Evolutionary conservation across 352 stramenopile genomes (phyloP).

Genomic region (Phytophthora aleatoria): DNA sequence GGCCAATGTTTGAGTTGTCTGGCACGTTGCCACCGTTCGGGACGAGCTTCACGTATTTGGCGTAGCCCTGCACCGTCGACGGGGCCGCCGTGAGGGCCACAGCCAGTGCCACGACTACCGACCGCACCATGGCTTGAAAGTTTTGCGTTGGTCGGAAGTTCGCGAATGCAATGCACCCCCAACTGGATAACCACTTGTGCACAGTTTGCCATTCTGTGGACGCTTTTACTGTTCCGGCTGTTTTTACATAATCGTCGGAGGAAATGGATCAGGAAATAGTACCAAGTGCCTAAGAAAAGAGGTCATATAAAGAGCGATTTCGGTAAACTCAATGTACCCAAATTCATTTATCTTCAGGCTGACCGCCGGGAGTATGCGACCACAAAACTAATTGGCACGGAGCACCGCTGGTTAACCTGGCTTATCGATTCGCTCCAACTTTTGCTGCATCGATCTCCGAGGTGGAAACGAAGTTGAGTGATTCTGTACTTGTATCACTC

Average conservation of each 20-base stretch:
- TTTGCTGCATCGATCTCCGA: no score
- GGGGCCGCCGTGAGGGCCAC: constrained; percentile 12
- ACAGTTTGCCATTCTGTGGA: constrained; percentile 22
- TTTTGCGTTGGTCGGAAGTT: constrained; percentile 17
- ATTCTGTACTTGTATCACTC: no score
- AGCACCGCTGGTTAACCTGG: no score
- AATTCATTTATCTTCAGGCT: no score
- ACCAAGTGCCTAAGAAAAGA: no score
- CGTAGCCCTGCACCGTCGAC: constrained; percentile 34
- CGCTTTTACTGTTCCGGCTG: constrained; percentile 33
- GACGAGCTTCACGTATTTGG: constrained; percentile 51
- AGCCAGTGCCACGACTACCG: constrained; percentile 9
- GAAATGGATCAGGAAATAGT: no score
- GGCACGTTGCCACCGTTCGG: constrained; percentile 66
- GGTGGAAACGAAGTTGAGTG: no score
- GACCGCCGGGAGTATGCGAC: no score
- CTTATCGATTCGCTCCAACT: no score
- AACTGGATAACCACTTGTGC: constrained; percentile 3
- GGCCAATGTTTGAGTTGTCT: constrained; percentile 51
- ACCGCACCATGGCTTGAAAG: constrained; percentile 12
- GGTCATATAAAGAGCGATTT: no score
- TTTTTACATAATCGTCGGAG: constrained; percentile 14
- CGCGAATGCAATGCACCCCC: constrained; percentile 15
- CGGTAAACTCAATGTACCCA: no score
- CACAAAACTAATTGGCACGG: no score